Evolutionary conservation across 2,329 filamentous ascomycete species (phyloP), one percentile per base, ranked within the genome.

Genomic region (Xylaria sp.): DNA sequence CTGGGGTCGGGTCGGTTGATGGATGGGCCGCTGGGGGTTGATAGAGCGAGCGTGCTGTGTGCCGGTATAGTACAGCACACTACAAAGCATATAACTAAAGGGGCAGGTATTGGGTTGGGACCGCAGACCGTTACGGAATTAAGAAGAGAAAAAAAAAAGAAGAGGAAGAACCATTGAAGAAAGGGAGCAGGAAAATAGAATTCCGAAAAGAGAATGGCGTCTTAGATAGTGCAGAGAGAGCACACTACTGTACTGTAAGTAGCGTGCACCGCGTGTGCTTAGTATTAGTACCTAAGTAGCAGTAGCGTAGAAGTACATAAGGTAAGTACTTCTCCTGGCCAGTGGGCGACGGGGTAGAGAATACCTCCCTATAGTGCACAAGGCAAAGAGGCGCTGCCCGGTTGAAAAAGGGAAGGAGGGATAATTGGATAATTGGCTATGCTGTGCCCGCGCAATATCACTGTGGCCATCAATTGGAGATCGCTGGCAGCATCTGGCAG

Each of bases 191-290:
- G 55, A 59, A 54, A 63, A 52, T 63, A 52, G 31, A 60, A 25
- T 53, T 44, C 60, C 60, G 56, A 63, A 63, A 63, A 51, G 53
- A 60, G 56, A 29, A 51, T 60, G 56, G 60, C 56, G 56, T 19
- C 40, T 21, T 63, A 40, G 56, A 54, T 62, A 62, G 44, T n/a
- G 38, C 15, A 3, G 35, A 55, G 35, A 41, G 52, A 27, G 25
- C 17, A 13, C 38, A 54, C 56, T 31, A 47, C 40, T 37, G 21
- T 13, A 40, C 29, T 54, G 17, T 25, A 8, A 38, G 9, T 40
- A 49, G 17, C 27, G 19, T 27, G n/a, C n/a, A n/a, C n/a, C n/a
- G n/a, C n/a, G n/a, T n/a, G n/a, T n/a, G 13, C 5, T 47, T 7
- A n/a, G 31, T 38, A 41, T n/a, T 15, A n/a, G n/a, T 54, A 54